phyloP scores from a whole-genome alignment of 139 green algal species.

The Klebsormidium nitens region DNA sequence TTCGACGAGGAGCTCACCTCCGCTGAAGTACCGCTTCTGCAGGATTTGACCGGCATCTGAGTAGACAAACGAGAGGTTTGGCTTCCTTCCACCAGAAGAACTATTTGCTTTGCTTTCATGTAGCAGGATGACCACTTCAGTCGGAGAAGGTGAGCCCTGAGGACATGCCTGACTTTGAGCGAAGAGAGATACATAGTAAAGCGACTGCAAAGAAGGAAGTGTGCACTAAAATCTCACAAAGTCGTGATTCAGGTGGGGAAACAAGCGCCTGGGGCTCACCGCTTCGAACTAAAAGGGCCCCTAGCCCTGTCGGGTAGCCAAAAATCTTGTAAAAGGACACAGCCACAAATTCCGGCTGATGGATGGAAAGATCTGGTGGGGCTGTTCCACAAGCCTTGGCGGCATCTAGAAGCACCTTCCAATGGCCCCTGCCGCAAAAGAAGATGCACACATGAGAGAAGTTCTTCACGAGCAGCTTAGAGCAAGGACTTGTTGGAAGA shows the following conservation, averaged over 20 bases:
- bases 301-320: conserved; percentile 71
- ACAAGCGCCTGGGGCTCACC: conserved; percentile 51
- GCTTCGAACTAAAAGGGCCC: conserved; percentile 67
- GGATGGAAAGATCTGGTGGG: conserved; percentile 66
- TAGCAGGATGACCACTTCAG: too few relatives aligned
- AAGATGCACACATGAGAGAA: conserved; percentile 4
- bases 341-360: conserved; percentile 70
- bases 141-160: too few relatives aligned
- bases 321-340: conserved; percentile 90
- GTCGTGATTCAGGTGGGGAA: too few relatives aligned
- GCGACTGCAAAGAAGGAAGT: too few relatives aligned
- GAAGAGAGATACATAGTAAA: too few relatives aligned
- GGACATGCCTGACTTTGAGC: too few relatives aligned
- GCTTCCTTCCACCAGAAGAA: too few relatives aligned
- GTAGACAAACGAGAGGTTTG: too few relatives aligned
- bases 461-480: not conserved
- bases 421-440: conserved; percentile 29
- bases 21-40: conserved; percentile 74
- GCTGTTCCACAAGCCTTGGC: conserved; percentile 70
- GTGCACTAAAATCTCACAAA: too few relatives aligned
- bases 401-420: conserved; percentile 77
- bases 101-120: too few relatives aligned
- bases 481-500: not conserved
- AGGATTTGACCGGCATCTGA: conserved; percentile 38
- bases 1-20: conserved; percentile 50